Evolutionary conservation across 352 stramenopile genomes (phyloP).

Genomic region (Pythium aristosporum): DNA sequence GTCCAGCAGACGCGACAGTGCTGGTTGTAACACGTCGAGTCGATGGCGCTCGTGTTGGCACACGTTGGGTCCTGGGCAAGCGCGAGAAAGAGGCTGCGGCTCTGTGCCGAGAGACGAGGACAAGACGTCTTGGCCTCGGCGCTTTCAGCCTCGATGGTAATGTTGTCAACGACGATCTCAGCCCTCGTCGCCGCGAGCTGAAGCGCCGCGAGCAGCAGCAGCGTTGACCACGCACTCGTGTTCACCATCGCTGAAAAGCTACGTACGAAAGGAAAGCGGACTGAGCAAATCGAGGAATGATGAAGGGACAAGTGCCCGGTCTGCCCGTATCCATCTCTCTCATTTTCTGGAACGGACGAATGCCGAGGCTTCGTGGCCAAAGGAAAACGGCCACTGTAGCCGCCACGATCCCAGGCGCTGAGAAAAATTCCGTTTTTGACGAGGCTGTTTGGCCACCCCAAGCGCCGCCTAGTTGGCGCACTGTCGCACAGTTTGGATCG

Average conservation of each 20-base stretch:
- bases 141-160: not conserved
- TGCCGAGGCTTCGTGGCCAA: no score
- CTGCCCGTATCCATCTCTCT: not conserved
- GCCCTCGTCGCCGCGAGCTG: not conserved
- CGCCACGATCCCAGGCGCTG: no score
- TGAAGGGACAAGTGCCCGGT: not conserved
- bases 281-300: constrained; percentile 14
- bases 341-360: not conserved
- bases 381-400: no score
- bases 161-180: not conserved
- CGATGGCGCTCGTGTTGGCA: not conserved
- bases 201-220: constrained; percentile 9
- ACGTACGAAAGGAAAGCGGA: not conserved
- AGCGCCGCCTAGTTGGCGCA: no score
- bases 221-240: constrained; percentile 10
- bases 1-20: constrained; percentile 16
- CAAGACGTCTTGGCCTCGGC: not conserved
- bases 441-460: no score
- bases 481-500: no score
- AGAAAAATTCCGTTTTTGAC: no score
- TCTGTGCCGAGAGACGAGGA: constrained; percentile 10
- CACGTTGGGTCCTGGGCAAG: constrained; percentile 13
- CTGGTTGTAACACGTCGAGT: constrained; percentile 18
- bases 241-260: constrained; percentile 11
- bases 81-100: constrained; percentile 7